Percentiles rank a stretch among this genome's conserved stretches.
Conservation (phyloP, 78 protist species). For the Carpediemonas membranifera region DNA sequence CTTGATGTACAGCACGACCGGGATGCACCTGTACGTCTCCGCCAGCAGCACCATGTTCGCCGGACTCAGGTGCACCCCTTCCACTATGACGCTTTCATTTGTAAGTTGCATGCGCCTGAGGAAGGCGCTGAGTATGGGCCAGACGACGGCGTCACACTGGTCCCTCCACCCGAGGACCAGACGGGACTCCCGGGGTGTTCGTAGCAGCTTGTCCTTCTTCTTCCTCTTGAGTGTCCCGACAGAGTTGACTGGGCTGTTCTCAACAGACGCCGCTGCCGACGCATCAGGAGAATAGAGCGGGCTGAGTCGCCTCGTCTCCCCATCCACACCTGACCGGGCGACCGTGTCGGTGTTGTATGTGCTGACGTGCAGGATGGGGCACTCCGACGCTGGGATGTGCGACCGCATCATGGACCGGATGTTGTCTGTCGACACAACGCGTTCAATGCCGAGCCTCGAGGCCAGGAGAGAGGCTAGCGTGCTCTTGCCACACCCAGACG, state of each 20-base stretch:
- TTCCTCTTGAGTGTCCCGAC: background rate
- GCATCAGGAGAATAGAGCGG: no score
- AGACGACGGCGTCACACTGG: background rate
- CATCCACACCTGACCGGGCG: background rate
- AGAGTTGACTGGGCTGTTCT: background rate
- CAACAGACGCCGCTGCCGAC: background rate
- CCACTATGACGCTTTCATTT: background rate
- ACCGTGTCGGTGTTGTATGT: conserved; percentile 13
- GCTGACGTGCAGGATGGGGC: conserved; percentile 18
- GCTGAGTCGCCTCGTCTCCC: no score
- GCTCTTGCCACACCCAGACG: conserved; percentile 55
- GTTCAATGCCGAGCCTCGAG: conserved; percentile 40
- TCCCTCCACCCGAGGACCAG: background rate
- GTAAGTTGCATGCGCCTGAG: background rate
- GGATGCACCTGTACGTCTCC: background rate
- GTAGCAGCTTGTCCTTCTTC: no score
- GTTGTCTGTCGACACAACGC: conserved; percentile 52
- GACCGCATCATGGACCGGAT: conserved; percentile 45
- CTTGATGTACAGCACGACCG: background rate
- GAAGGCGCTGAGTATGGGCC: background rate
- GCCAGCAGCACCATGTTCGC: background rate
- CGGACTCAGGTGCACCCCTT: background rate
- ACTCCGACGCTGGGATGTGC: background rate
- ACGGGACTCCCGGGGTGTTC: no score
- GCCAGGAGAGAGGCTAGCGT: conserved; percentile 51